A percentile compares a stretch with the other conserved stretches of the same genome.
phyloP scores from a whole-genome alignment of 2,329 filamentous ascomycete species.

The Xylaria sp. region DNA sequence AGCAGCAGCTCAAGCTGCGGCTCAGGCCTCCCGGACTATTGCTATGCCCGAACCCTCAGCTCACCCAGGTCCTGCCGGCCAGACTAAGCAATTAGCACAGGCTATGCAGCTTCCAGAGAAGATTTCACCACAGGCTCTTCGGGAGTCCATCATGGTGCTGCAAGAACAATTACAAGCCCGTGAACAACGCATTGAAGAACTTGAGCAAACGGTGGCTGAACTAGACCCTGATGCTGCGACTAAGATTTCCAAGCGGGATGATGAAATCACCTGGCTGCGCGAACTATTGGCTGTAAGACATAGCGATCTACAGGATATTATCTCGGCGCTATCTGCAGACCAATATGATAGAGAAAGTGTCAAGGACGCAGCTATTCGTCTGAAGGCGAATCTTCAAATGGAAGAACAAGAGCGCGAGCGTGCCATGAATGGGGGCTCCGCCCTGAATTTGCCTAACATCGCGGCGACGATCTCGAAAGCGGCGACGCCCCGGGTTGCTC shows the following conservation, averaged over 20 bases:
- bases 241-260: constrained; percentile 91
- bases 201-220: constrained; percentile 76
- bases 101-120: constrained; percentile 75
- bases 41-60: constrained; percentile 56
- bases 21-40: constrained; percentile 50
- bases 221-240: constrained; percentile 80
- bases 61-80: constrained; percentile 59
- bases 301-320: constrained; percentile 92
- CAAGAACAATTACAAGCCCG: constrained; percentile 97
- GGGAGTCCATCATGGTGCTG: constrained; percentile 94
- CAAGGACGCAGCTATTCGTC: constrained; percentile 89
- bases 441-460: constrained; percentile 77
- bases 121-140: constrained; percentile 92
- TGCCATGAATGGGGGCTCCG: constrained; percentile 75
- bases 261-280: constrained; percentile 93
- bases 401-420: constrained; percentile 95
- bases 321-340: constrained; percentile 79
- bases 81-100: constrained; percentile 54
- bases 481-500: constrained; percentile 82
- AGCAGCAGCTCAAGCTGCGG: constrained; percentile 77
- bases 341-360: constrained; percentile 81
- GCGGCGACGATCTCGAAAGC: constrained; percentile 81
- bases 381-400: constrained; percentile 96
- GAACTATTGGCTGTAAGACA: constrained; percentile 91
- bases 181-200: constrained; percentile 87